phyloP scores from a whole-genome alignment of 176 grass and related monocot genomes.

The Elaeis guineensis region DNA sequence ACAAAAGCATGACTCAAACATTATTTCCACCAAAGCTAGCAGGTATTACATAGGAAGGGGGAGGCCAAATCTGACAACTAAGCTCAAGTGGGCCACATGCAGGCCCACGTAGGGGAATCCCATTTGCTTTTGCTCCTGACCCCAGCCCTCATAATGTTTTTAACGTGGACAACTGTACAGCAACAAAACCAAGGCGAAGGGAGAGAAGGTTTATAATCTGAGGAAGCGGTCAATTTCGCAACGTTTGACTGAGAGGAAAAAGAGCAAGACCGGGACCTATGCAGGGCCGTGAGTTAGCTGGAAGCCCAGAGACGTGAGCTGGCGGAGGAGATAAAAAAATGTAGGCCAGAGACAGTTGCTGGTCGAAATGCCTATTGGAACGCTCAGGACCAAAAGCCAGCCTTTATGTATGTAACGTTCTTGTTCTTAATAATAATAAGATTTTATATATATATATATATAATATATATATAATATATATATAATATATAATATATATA shows the following conservation, averaged over 20 bases:
- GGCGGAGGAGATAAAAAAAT: constrained; percentile 24
- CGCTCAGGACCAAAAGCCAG: too few relatives aligned
- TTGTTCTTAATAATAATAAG: too few relatives aligned
- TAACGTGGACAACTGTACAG: constrained; percentile 67
- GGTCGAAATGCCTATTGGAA: too few relatives aligned
- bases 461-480: too few relatives aligned
- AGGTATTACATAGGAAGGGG: not conserved
- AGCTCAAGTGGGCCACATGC: constrained; percentile 23
- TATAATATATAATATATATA: too few relatives aligned
- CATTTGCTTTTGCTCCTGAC: constrained; percentile 24
- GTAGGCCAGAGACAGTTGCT: too few relatives aligned
- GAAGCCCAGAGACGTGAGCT: constrained; percentile 56
- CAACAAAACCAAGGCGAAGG: not conserved
- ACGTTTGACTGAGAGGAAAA: constrained; percentile 24
- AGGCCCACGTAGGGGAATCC: constrained; percentile 28
- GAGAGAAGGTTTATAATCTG: constrained; percentile 9
- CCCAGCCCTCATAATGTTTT: constrained; percentile 28
- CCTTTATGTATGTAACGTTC: too few relatives aligned
- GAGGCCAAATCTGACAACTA: constrained; percentile 14
- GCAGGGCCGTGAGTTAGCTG: constrained; percentile 53
- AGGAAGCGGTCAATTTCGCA: constrained; percentile 30
- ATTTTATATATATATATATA: too few relatives aligned
- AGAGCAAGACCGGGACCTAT: constrained; percentile 25
- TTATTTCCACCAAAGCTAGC: not conserved
- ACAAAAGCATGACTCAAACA: not conserved